phyloP scores from a whole-genome alignment of 371 early-diverging fungal genomes.

The Mucor velutinosus region DNA sequence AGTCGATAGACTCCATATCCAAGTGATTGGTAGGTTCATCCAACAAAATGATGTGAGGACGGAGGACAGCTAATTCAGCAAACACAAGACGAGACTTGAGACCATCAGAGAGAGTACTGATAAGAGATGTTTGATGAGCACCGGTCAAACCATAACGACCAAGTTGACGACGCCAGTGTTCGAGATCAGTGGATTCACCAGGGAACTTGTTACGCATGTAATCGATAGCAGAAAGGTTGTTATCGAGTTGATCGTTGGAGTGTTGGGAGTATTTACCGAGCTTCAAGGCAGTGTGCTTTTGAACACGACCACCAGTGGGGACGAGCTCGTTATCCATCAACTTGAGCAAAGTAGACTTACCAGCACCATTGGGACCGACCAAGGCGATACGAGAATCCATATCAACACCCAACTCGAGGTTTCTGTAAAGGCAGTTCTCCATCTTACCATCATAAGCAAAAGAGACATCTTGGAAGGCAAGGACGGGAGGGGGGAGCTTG shows the following conservation, averaged over 20 bases:
- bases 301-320: slow-evolving; percentile 85
- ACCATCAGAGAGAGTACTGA: slow-evolving; percentile 91
- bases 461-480: slow-evolving; percentile 89
- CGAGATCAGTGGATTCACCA: slow-evolving; percentile 39
- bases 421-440: slow-evolving; percentile 82
- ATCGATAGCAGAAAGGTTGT: slow-evolving; percentile 87
- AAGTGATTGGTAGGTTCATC: slow-evolving; percentile 98
- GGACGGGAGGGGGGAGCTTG: slow-evolving; percentile 96
- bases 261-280: slow-evolving; percentile 98
- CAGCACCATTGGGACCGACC: slow-evolving; percentile 93
- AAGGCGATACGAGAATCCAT: slow-evolving; percentile 95
- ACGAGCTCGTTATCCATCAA: slow-evolving; percentile 86
- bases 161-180: slow-evolving; percentile 87
- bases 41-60: slow-evolving; percentile 94
- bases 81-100: slow-evolving; percentile 96
- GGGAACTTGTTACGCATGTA: slow-evolving; percentile 90
- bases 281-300: slow-evolving; percentile 90
- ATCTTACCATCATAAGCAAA: slow-evolving; percentile 90
- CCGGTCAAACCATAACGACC: slow-evolving; percentile 96
- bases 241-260: slow-evolving; percentile 92
- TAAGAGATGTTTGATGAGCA: slow-evolving; percentile 88
- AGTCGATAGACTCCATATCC: slow-evolving; percentile 97
- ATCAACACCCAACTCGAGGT: slow-evolving; percentile 93
- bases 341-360: slow-evolving; percentile 94
- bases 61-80: slow-evolving; percentile 87